Conservation (phyloP, 2,329 filamentous ascomycete genomes). For the Aspergillus sp. region DNA sequence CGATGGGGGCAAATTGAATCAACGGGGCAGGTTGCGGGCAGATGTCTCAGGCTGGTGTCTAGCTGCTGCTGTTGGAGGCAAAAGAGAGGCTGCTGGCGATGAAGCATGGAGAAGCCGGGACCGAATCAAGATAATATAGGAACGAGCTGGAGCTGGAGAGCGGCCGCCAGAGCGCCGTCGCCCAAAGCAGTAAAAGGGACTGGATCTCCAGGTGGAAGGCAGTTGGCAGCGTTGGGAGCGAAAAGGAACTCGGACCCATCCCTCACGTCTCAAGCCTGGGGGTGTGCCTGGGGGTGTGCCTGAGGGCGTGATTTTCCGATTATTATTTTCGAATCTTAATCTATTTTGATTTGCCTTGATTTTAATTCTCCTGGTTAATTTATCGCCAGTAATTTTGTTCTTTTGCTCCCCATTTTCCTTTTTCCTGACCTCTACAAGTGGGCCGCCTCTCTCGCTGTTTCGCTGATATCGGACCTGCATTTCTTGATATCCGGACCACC, state of each 20-base stretch:
- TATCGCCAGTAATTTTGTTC: conserved; percentile 4
- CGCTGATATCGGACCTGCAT: conserved; percentile 6
- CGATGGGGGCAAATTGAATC: conserved; percentile 14
- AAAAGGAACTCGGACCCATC: background rate
- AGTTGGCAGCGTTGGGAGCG: background rate
- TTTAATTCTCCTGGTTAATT: conserved; percentile 16
- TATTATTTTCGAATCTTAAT: conserved; percentile 6
- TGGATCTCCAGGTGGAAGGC: background rate
- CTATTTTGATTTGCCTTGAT: conserved; percentile 7
- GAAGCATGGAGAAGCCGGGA: conserved; percentile 1
- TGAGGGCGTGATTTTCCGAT: background rate
- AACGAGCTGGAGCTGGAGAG: background rate
- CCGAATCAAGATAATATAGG: conserved; percentile 10
- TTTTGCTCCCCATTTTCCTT: conserved; percentile 5
- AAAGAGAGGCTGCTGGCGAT: background rate
- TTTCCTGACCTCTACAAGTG: background rate
- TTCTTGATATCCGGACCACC: background rate
- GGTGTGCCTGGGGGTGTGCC: background rate
- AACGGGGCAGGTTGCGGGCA: conserved; percentile 5
- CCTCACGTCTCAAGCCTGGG: conserved; percentile 5
- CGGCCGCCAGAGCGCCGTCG: background rate
- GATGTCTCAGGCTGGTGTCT: conserved; percentile 22
- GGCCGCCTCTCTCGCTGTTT: background rate
- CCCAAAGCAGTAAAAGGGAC: background rate
- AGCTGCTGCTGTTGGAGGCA: background rate